Evolutionary conservation across 2,329 filamentous ascomycete species (phyloP), one percentile per base, ranked within the genome.

Genomic region (Alternaria sp.): DNA sequence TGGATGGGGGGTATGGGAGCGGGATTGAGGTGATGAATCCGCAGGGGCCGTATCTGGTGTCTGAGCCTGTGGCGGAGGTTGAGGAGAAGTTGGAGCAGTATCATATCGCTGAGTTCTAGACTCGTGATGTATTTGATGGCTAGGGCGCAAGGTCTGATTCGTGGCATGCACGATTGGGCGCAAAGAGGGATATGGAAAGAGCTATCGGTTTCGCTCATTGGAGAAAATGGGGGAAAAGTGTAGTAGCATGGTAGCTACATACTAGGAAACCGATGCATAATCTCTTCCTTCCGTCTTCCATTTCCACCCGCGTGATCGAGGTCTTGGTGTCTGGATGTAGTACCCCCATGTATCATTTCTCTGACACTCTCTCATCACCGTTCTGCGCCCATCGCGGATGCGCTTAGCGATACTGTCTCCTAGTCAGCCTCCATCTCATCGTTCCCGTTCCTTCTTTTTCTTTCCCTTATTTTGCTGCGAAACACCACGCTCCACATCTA

Each of bases 31-130:
- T 41, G 15, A 44, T 58, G 11, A 75, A 73, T 28, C 68, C 61
- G 2, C 64, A 68, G 11, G 68, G 68, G 9, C 70, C 66, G 4
- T 54, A 65, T 11, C 55, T 51, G 18, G 41, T 51, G 26, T 72
- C 74, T 49, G 68, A 69, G 23, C 63, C 71, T 5, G 56, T 71
- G 12, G 43, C 44, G 5, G 65, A 70, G 15, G 60, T 75, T 33
- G 63, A 70, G 59, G 45, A 69, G 51, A 61, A 69, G 44, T 45
- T 69, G 18, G n/a, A 33, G 9, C 1, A n/a, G 4, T 61, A 45
- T 9, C 59, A 61, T 26, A 12, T 46, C 8, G 20, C 33, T 15
- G 25, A 15, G 11, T 46, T 61, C 0, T 53, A 49, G 25, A 8
- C 30, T 15, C 7, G 5, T 28, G 37, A 41, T 41, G n/a, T 18